Base-by-base conservation (phyloP, 345 rosid genomes). In the Viola odorata region DNA sequence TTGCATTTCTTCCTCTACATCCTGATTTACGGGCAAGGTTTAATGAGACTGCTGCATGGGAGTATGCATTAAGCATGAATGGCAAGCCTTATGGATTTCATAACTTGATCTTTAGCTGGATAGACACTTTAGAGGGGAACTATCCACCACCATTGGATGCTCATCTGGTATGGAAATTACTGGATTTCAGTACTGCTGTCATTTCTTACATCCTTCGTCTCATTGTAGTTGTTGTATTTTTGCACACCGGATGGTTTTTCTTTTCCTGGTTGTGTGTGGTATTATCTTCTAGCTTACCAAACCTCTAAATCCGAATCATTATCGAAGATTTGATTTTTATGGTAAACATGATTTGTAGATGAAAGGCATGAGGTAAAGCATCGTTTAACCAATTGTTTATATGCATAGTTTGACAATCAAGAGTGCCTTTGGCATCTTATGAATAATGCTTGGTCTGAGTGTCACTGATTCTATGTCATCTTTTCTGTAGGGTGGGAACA, bases 41-140 rank as follows among this genome's bases (percentile, higher is more conserved):
- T 73, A 91, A 94, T 32, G 92, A 82, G 79, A 82, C 95, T 58
- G 96, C 97, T 55, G 92, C 97, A 0, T 94, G 99, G 99, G 95
- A 94, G 73, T 91, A 91, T 80, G 99, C 89, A 51, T 67, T 75
- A 57, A 86, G 85, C 81, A 91, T 94, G 99, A 78, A 75, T 41
- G 97, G 89, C 55, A 68, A 70, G 72, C 97, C 97, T 48, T 94
- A 94, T 67, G 99, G 97, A 69, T 91, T 90, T 70, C 99, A 94
- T 67, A 94, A 94, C 84, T 59, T 94, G 97, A 85, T 94, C 65
- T 94, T 94, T 73, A 91, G 99, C 81, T 94, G 99, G 99, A 91
- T 94, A 38, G 99, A 95, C 82, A 95, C 97, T 68, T 41, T 77
- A 14, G 73, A 74, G 9, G 91, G 78, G 55, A 95, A 95, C 74